phyloP scores from a whole-genome alignment of 495 filamentous ascomycete species.

The Cryomyces minteri region DNA sequence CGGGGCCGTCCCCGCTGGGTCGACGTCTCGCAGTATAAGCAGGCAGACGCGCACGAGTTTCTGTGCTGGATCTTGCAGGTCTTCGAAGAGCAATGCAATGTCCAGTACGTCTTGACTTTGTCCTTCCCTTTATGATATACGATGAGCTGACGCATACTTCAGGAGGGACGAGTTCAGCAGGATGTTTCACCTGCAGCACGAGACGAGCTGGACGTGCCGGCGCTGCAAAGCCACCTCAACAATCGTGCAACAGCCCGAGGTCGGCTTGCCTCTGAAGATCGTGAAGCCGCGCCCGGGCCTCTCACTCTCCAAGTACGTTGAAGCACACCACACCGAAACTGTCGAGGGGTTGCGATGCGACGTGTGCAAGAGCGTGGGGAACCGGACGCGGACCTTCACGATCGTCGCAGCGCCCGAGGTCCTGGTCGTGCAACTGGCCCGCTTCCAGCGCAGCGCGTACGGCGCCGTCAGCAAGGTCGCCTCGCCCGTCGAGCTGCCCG shows the following conservation, averaged over 20 bases:
- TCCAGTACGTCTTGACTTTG: background rate
- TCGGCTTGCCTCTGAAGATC: background rate
- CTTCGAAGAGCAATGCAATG: background rate
- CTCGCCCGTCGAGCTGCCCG: background rate
- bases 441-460: background rate
- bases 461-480: background rate
- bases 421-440: background rate
- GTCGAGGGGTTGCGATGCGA: background rate
- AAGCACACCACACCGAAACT: background rate
- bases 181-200: background rate
- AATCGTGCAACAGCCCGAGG: background rate
- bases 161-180: background rate
- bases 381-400: background rate
- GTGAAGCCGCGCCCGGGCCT: background rate
- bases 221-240: background rate
- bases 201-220: background rate
- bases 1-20: background rate
- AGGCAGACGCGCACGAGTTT: conserved; percentile 2
- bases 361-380: background rate
- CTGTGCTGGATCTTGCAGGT: background rate
- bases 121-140: too few species aligned
- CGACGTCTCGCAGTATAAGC: background rate
- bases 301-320: background rate
- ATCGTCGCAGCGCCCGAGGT: conserved; percentile 1
- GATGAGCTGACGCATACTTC: too few species aligned